Evolutionary conservation across 805 yeast genomes (phyloP).

Genomic region (Barnettozyma salicaria): DNA sequence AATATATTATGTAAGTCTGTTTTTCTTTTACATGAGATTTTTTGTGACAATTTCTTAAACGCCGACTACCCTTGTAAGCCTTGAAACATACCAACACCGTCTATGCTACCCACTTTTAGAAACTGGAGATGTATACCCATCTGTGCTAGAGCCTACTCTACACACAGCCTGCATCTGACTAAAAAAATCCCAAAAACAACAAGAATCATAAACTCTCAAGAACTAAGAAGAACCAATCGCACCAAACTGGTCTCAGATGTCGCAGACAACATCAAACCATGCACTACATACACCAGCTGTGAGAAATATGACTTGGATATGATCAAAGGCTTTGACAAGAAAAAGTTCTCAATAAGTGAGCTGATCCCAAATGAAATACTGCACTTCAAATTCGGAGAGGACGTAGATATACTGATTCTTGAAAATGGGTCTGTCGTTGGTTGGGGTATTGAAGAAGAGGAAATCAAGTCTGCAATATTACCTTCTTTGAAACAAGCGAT

Average conservation of each 20-base stretch:
- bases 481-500: constrained; percentile 49
- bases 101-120: not conserved
- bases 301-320: constrained; percentile 59
- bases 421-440: constrained; percentile 77
- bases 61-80: no score
- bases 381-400: constrained; percentile 38
- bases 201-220: constrained; percentile 12
- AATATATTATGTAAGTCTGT: no score
- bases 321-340: constrained; percentile 29
- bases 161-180: not conserved
- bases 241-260: not conserved
- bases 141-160: not conserved
- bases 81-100: not conserved
- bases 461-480: constrained; percentile 39
- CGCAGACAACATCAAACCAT: constrained; percentile 32
- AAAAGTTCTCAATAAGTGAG: constrained; percentile 26
- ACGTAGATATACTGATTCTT: constrained; percentile 58
- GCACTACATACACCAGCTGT: constrained; percentile 67
- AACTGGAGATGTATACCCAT: no score
- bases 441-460: constrained; percentile 69
- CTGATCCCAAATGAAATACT: constrained; percentile 68
- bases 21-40: no score
- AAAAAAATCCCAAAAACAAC: constrained; percentile 13
- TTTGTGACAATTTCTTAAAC: no score
- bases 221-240: constrained; percentile 14